These are phyloP conservation scores for Citropsis articulata DNA, from an alignment of 345 rosid species.

Conservation along the genomic window DNA sequence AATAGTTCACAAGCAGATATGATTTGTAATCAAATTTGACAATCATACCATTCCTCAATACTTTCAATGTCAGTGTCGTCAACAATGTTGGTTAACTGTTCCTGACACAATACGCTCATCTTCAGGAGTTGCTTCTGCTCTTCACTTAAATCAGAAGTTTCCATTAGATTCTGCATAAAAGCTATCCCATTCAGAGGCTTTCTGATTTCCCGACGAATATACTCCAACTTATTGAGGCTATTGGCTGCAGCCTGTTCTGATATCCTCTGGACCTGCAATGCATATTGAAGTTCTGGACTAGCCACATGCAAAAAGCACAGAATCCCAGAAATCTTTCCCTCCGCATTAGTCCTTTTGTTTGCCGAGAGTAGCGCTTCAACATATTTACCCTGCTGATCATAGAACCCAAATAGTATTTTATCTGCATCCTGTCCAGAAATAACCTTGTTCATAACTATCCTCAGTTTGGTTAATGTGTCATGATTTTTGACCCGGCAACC, in stretches of 20 bases:
- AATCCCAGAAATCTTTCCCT: slow-evolving; percentile 62
- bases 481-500: slow-evolving; percentile 68
- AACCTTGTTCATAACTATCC: slow-evolving; percentile 54
- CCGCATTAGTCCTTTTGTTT: slow-evolving; percentile 53
- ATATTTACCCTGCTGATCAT: slow-evolving; percentile 50
- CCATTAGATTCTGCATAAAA: slow-evolving; percentile 52
- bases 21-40: neutral
- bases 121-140: slow-evolving; percentile 61
- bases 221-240: slow-evolving; percentile 56
- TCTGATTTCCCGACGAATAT: slow-evolving; percentile 57
- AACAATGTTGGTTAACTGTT: slow-evolving; percentile 63
- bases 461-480: slow-evolving; percentile 67
- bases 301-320: slow-evolving; percentile 74
- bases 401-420: slow-evolving; percentile 67
- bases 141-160: slow-evolving; percentile 43
- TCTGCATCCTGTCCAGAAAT: slow-evolving; percentile 55
- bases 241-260: slow-evolving; percentile 67
- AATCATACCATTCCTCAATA: slow-evolving; percentile 69
- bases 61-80: slow-evolving; percentile 63
- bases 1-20: no score
- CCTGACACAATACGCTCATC: slow-evolving; percentile 50
- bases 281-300: slow-evolving; percentile 75
- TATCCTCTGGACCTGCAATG: slow-evolving; percentile 64
- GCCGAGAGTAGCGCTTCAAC: slow-evolving; percentile 66
- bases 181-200: slow-evolving; percentile 56